Evolutionary conservation across 495 filamentous ascomycete species (phyloP).

Genomic region (Podospora conica): DNA sequence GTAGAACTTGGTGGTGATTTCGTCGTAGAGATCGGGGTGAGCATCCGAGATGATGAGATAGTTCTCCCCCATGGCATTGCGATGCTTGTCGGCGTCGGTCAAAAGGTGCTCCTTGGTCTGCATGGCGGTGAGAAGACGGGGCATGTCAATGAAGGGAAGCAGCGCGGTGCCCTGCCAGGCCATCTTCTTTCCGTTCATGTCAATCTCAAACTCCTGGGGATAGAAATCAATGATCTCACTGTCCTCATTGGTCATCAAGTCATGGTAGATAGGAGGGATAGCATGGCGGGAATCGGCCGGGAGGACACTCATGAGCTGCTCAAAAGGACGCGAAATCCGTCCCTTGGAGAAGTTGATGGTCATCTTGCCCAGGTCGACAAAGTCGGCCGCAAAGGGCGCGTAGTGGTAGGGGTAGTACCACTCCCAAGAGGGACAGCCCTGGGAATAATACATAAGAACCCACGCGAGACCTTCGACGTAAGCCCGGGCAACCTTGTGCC

Average conservation of each 20-base stretch:
- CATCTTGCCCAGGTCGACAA: constrained; percentile 75
- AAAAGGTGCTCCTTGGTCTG: constrained; percentile 73
- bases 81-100: constrained; percentile 65
- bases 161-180: constrained; percentile 95
- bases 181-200: constrained; percentile 97
- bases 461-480: constrained; percentile 98
- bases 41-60: constrained; percentile 76
- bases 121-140: constrained; percentile 77
- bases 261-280: constrained; percentile 78
- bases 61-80: constrained; percentile 78
- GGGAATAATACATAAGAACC: constrained; percentile 97
- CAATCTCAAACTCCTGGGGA: constrained; percentile 84
- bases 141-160: constrained; percentile 94
- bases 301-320: constrained; percentile 97
- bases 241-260: constrained; percentile 77
- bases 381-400: constrained; percentile 94
- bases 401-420: constrained; percentile 99
- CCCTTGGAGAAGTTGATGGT: constrained; percentile 80
- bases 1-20: constrained; percentile 77
- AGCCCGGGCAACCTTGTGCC: constrained; percentile 81
- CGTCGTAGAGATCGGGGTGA: constrained; percentile 70
- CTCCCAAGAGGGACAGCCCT: constrained; percentile 95
- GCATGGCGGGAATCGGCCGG: constrained; percentile 88
- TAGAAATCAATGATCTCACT: constrained; percentile 97
- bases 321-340: constrained; percentile 81